Evolutionary conservation across 495 filamentous ascomycete genomes (phyloP).

Genomic region (Podospora comata): DNA sequence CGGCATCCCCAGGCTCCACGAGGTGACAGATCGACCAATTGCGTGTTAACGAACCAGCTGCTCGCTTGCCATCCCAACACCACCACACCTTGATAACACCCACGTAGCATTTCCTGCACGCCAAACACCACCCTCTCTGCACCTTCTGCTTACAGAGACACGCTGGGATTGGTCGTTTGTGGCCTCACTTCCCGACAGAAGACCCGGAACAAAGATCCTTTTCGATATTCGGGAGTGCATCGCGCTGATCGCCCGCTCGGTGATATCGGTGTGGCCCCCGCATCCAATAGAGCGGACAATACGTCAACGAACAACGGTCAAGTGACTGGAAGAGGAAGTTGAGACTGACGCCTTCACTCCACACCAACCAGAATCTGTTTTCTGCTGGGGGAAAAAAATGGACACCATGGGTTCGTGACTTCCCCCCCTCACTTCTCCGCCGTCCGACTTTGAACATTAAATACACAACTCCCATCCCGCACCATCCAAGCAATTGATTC

Average conservation of each 20-base stretch:
- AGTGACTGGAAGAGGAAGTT: neutral
- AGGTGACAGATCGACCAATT: slow-evolving; percentile 11
- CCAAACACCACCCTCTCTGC: neutral
- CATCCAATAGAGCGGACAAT: neutral
- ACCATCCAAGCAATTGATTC: neutral
- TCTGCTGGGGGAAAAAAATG: neutral
- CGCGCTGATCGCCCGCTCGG: neutral
- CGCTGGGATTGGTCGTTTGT: slow-evolving; percentile 12
- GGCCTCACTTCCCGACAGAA: neutral
- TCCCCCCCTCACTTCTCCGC: neutral
- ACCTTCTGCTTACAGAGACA: neutral
- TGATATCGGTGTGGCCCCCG: neutral
- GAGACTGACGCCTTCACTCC: neutral
- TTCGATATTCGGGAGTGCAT: neutral
- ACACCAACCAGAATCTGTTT: neutral
- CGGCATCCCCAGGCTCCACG: slow-evolving; percentile 2
- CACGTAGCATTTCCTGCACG: slow-evolving; percentile 5
- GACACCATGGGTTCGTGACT: neutral
- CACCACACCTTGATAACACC: neutral
- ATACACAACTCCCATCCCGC: neutral
- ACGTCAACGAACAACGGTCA: neutral
- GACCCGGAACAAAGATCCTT: neutral
- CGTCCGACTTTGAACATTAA: neutral
- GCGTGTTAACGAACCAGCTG: slow-evolving; percentile 10
- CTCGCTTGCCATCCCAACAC: slow-evolving; percentile 1